Evolutionary conservation across 2,329 filamentous ascomycete species (phyloP).

Genomic region (Pyrenophora teres): DNA sequence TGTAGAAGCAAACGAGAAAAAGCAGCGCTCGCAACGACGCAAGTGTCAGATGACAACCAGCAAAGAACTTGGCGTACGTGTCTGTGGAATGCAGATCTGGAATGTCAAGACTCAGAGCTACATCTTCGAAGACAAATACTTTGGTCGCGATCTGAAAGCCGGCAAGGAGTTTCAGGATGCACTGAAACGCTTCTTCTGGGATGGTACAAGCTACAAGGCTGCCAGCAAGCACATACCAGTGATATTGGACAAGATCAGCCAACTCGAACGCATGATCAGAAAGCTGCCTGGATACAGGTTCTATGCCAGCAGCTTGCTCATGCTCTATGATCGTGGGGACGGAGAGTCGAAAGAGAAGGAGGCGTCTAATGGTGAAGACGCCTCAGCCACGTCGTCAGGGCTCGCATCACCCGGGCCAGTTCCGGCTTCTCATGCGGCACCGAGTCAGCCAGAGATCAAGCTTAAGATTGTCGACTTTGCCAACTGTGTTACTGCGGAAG

Average conservation of each 20-base stretch:
- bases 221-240: constrained; percentile 85
- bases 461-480: constrained; percentile 99
- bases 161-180: constrained; percentile 88
- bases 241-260: constrained; percentile 80
- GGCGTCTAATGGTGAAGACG: constrained; percentile 22
- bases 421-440: constrained; percentile 13
- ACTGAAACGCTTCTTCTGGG: constrained; percentile 86
- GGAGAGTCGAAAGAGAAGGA: constrained; percentile 53
- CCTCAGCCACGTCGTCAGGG: constrained; percentile 31
- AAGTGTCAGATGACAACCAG: constrained; percentile 95
- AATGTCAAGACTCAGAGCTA: constrained; percentile 82
- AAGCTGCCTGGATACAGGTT: constrained; percentile 85
- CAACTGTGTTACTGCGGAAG: constrained; percentile 91
- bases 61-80: constrained; percentile 83
- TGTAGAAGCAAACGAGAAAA: constrained; percentile 87
- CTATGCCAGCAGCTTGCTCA: constrained; percentile 90
- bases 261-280: constrained; percentile 81
- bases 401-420: constrained; percentile 24
- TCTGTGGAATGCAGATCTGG: constrained; percentile 97
- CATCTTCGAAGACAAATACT: constrained; percentile 98
- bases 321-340: constrained; percentile 91
- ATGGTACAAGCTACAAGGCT: constrained; percentile 79
- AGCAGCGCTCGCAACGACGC: constrained; percentile 86
- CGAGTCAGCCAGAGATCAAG: constrained; percentile 65
- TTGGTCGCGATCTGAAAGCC: constrained; percentile 83